Base-by-base conservation (phyloP, 1,139 yeast genomes). In the Nakaseomyces bracarensis region DNA sequence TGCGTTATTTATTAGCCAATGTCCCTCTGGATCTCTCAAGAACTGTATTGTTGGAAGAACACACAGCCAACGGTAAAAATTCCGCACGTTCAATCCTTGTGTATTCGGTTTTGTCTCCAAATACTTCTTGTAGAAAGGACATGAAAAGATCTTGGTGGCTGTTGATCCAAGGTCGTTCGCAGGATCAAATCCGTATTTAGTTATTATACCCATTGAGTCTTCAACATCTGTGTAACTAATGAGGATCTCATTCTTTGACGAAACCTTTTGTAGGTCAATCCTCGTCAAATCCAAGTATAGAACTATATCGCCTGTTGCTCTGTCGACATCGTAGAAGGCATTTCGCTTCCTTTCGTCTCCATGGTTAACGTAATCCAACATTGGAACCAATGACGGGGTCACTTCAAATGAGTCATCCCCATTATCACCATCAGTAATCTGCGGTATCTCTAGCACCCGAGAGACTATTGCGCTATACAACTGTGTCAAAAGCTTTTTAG, bases 301-400 rank as follows among this genome's bases (percentile, higher is more conserved):
- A 1, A 80, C 35, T 2, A 79, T 64, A 43, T 76, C 82, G 2
- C 65, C 60, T 3, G 64, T 69, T 0, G 43, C 35, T 18, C 69
- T 63, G 55, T 79, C 86, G 11, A 79, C 68, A 55, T 81, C 91
- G 60, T 79, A 81, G 49, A 66, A 70, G 0, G 82, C 73, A 57
- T 77, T 79, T 38, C 65, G 61, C 5, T 47, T 29, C 33, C 59
- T 63, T 36, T 61, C 64, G 36, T 61, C 63, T 5, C 36, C 36
- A 55, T 81, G 91, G 54, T 81, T 81, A 4, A 74, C 83, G 66
- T 75, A 81, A 56, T 81, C 91, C 26, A 81, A 55, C 1, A 78
- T 49, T 0, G 91, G 87, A 0, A 81, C 84, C 43, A 81, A 58
- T 0, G 84, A 71, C 0, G 77, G 68, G 42, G 74, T 70, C 4